Base-by-base conservation (phyloP, 495 filamentous ascomycete genomes). In the Hypoxylon fragiforme region DNA sequence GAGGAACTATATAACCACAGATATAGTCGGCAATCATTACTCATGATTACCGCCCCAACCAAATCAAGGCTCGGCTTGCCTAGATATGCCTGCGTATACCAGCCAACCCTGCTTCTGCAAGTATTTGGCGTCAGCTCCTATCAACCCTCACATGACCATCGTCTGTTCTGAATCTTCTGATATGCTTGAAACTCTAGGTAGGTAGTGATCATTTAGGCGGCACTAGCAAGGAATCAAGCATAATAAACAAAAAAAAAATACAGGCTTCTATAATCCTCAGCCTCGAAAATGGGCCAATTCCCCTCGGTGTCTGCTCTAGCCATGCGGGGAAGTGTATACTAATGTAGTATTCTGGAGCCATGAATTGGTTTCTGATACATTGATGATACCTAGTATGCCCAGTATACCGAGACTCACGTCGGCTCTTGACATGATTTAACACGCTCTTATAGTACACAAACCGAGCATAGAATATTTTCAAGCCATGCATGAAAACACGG, bases 251-350 rank as follows among this genome's bases (percentile, higher is more conserved):
- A 28, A 9, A 4, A 35, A 41, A 30, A 22, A 44, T 49, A 36
- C 39, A 44, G 38, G 49, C 22, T 34, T 54, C n/a, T 31, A 13
- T 44, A 18, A 44, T 57, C 54, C 44, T 54, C 50, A 60, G 50
- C 57, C 57, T 60, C 50, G 24, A 54, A 13, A 21, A 54, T 41
- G 34, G 24, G 21, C 16, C 24, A 14, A 35, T 42, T n/a, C n/a
- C 24, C 24, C 12, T 54, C 49, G 38, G 49, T 44, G 32, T 34
- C 39, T 30, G 4, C 14, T 54, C 34, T 16, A 35, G 21, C 15
- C 21, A 35, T 46, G 45, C 34, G 36, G 57, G 44, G 44, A 31
- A 45, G 16, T 20, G n/a, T 22, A 50, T 12, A 7, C 14, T 42
- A 40, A 28, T 9, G 24, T 28, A 28, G 24, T 4, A 4, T 9